Evolutionary conservation across 2,329 filamentous ascomycete genomes (phyloP).

Genomic region (Westerdykella ornata): DNA sequence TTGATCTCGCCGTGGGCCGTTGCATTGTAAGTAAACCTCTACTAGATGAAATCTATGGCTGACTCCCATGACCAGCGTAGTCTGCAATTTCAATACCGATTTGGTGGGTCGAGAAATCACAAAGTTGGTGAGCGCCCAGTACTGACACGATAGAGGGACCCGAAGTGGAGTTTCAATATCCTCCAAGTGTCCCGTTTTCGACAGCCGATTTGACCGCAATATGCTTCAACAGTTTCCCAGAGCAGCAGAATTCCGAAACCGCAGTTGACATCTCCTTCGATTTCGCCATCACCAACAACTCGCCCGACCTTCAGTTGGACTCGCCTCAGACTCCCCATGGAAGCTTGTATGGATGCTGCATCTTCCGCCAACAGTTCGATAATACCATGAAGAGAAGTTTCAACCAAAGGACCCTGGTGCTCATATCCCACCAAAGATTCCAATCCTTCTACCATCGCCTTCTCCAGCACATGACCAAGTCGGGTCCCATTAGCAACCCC

Average conservation of each 20-base stretch:
- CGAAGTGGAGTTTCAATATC: constrained; percentile 40
- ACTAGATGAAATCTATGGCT: neutral
- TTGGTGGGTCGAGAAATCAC: constrained; percentile 7
- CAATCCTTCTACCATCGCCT: constrained; percentile 32
- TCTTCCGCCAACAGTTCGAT: constrained; percentile 40
- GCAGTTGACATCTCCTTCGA: constrained; percentile 36
- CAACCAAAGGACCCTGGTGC: constrained; percentile 37
- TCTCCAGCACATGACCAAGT: constrained; percentile 34
- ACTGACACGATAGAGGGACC: constrained; percentile 23
- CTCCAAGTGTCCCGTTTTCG: constrained; percentile 35
- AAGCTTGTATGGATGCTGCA: constrained; percentile 35
- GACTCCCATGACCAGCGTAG: constrained; percentile 24
- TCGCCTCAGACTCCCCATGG: constrained; percentile 37
- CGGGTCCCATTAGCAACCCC: constrained; percentile 36
- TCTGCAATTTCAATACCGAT: constrained; percentile 43
- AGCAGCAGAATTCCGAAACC: constrained; percentile 39
- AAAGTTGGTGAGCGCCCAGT: constrained; percentile 14
- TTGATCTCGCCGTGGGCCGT: constrained; percentile 30
- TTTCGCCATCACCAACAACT: constrained; percentile 38
- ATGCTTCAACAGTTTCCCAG: constrained; percentile 42
- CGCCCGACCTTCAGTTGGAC: constrained; percentile 51
- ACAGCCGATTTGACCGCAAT: constrained; percentile 37
- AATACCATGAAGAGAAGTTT: constrained; percentile 39
- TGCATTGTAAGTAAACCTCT: constrained; percentile 31
- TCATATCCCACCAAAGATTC: constrained; percentile 40